Evolutionary conservation across 164 flowering plant species (phyloP).

Genomic region (Brasenia schreberi): DNA sequence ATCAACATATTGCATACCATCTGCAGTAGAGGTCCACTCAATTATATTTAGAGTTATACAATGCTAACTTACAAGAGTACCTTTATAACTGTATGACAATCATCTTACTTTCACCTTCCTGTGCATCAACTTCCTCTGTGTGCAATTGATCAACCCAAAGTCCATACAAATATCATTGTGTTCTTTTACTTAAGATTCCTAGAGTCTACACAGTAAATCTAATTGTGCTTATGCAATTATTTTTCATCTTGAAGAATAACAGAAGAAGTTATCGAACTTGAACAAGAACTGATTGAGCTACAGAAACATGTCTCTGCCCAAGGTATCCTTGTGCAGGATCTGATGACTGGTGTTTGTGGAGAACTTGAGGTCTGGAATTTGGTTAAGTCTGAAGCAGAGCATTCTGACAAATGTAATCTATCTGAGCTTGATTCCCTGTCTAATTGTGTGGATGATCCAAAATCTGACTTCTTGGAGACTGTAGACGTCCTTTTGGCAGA

Average conservation of each 20-base stretch:
- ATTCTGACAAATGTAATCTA: slow-evolving; percentile 13
- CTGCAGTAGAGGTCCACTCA: too few relatives aligned
- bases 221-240: background rate
- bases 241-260: slow-evolving; percentile 41
- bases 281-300: slow-evolving; percentile 76
- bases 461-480: slow-evolving; percentile 45
- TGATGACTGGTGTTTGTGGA: slow-evolving; percentile 71
- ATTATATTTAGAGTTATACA: too few relatives aligned
- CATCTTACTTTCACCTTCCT: too few relatives aligned
- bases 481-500: slow-evolving; percentile 85
- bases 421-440: slow-evolving; percentile 19
- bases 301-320: slow-evolving; percentile 80
- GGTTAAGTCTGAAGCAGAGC: slow-evolving; percentile 17
- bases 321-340: slow-evolving; percentile 80
- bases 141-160: too few relatives aligned
- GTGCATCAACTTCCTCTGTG: too few relatives aligned
- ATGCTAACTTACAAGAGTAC: too few relatives aligned
- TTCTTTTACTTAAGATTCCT: too few relatives aligned
- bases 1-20: too few relatives aligned
- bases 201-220: background rate
- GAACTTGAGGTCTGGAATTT: slow-evolving; percentile 60
- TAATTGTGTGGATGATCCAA: slow-evolving; percentile 25
- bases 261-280: slow-evolving; percentile 89
- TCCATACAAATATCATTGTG: too few relatives aligned
- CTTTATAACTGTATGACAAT: too few relatives aligned